Conservation (phyloP, 805 yeast species). For the Candida adriatica region DNA sequence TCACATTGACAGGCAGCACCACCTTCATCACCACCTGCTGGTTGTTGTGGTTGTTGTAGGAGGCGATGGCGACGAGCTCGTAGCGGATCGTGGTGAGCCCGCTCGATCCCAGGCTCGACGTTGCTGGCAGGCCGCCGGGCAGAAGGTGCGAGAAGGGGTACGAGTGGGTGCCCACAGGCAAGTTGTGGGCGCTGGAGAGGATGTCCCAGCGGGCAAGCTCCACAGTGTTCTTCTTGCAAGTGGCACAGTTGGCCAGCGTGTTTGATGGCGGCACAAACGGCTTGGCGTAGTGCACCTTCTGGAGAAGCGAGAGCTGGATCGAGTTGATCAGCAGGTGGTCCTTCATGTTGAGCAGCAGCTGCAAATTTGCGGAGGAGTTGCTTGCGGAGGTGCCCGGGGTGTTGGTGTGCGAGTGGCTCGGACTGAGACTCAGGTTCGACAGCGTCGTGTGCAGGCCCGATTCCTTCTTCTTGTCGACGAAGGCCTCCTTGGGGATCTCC, state of each 20-base stretch:
- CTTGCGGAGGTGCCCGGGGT: constrained; percentile 18
- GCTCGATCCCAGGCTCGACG: constrained; percentile 50
- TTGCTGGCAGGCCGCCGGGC: constrained; percentile 85
- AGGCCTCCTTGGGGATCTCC: constrained; percentile 34
- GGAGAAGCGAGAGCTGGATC: constrained; percentile 65
- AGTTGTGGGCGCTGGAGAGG: constrained; percentile 47
- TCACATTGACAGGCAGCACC: constrained; percentile 59
- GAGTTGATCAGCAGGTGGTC: constrained; percentile 45
- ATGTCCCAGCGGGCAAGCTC: constrained; percentile 88
- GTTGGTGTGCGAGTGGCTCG: constrained; percentile 17
- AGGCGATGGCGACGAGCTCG: constrained; percentile 59
- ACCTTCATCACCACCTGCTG: constrained; percentile 34
- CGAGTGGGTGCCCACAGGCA: constrained; percentile 66
- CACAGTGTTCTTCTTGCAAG: constrained; percentile 48
- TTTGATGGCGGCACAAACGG: constrained; percentile 57
- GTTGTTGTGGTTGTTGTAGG: constrained; percentile 32
- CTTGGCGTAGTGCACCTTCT: constrained; percentile 55
- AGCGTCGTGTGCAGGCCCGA: constrained; percentile 18
- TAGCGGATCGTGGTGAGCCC: constrained; percentile 54
- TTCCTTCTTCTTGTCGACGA: constrained; percentile 19
- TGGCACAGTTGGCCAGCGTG: constrained; percentile 44
- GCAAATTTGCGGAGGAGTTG: constrained; percentile 22
- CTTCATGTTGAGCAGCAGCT: constrained; percentile 23
- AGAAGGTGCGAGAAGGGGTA: constrained; percentile 88
- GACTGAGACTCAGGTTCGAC: constrained; percentile 21